Percentiles rank a stretch among this genome's conserved stretches.
These are phyloP conservation scores for Rhytidiadelphus loreus DNA, from an alignment of 225 moss, liverwort and hornwort species.

Conservation along the genomic window DNA sequence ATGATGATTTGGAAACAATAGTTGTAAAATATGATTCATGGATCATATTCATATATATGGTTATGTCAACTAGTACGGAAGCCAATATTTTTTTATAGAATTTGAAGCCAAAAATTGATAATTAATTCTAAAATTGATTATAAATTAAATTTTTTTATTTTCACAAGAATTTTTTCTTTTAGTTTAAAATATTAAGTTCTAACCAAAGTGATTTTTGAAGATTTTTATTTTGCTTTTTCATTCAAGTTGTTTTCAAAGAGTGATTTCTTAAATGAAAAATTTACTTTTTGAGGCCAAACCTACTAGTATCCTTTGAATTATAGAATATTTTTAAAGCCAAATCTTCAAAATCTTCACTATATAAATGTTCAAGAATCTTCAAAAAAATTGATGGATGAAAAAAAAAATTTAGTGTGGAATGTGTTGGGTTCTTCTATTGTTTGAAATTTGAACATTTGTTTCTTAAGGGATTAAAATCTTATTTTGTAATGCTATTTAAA, in stretches of 20 bases:
- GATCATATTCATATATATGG: too few relatives aligned
- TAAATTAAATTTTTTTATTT: fast-evolving
- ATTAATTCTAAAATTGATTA: background rate
- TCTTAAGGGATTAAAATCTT: too few relatives aligned
- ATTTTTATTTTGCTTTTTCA: background rate
- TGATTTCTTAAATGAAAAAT: too few relatives aligned
- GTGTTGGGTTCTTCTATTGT: fast-evolving
- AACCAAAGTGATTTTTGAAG: background rate
- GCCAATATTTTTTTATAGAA: background rate
- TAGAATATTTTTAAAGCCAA: background rate
- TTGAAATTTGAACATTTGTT: background rate
- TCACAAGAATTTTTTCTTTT: background rate
- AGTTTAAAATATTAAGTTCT: background rate
- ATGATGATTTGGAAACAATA: background rate
- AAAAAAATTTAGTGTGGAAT: fast-evolving
- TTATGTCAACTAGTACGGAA: background rate
- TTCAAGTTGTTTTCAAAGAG: fast-evolving
- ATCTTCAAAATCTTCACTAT: too few relatives aligned
- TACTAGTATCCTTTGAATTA: background rate
- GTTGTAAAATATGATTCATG: background rate
- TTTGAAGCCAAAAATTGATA: background rate
- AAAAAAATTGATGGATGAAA: background rate
- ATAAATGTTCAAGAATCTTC: background rate
- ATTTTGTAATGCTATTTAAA: background rate
- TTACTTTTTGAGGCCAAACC: too few relatives aligned